phyloP scores from a whole-genome alignment of 2,329 filamentous ascomycete genomes.

The Byssothecium circinans region DNA sequence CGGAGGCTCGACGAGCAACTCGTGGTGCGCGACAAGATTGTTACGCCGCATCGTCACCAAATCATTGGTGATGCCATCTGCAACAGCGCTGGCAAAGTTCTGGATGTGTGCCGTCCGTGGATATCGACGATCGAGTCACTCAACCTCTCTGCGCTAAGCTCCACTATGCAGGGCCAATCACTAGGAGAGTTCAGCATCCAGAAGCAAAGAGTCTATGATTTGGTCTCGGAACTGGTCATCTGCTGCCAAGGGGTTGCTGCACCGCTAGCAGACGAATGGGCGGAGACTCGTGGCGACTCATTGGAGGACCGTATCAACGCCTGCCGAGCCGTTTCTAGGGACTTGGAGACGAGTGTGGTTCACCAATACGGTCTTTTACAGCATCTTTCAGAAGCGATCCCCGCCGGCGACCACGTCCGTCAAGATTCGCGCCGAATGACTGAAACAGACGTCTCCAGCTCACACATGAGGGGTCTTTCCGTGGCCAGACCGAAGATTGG shows the following conservation, averaged over 20 bases:
- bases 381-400: constrained; percentile 80
- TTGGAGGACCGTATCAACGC: constrained; percentile 83
- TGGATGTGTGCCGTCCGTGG: constrained; percentile 90
- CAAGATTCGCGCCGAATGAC: constrained; percentile 46
- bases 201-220: constrained; percentile 93
- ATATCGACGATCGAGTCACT: constrained; percentile 88
- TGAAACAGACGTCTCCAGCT: constrained; percentile 35
- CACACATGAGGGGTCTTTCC: constrained; percentile 35
- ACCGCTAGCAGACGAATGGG: constrained; percentile 92
- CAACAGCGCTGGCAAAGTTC: constrained; percentile 72
- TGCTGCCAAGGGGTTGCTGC: constrained; percentile 90
- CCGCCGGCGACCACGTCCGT: constrained; percentile 40
- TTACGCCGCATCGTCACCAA: constrained; percentile 77
- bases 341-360: constrained; percentile 82
- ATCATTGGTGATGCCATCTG: constrained; percentile 82
- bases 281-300: constrained; percentile 85
- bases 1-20: constrained; percentile 86
- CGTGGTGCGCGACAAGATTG: constrained; percentile 74
- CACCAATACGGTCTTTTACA: constrained; percentile 88
- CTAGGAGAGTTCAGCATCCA: constrained; percentile 84
- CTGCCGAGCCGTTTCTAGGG: constrained; percentile 74
- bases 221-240: constrained; percentile 83
- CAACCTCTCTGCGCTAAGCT: constrained; percentile 77
- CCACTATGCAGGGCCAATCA: constrained; percentile 79
- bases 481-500: constrained; percentile 52